Percentiles rank a stretch among this genome's conserved stretches.
phyloP scores from a whole-genome alignment of 2,329 filamentous ascomycete species.

The Botrytis pseudocinerea region DNA sequence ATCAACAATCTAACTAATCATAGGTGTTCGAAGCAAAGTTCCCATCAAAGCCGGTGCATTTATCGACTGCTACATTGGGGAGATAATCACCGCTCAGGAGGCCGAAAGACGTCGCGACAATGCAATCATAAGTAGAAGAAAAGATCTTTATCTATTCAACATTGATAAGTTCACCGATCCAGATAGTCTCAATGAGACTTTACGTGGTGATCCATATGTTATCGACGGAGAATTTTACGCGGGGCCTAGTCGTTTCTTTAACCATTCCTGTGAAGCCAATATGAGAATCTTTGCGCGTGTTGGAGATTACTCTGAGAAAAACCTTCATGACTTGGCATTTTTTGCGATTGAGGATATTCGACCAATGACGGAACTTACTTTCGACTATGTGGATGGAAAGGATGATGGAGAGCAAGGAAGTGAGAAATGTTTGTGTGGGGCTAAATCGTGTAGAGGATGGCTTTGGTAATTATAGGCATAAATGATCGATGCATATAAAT shows the following conservation, averaged over 20 bases:
- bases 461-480: constrained; percentile 55
- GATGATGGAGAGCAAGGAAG: constrained; percentile 46
- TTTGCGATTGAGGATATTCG: constrained; percentile 70
- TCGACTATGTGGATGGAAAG: constrained; percentile 74
- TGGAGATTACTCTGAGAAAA: constrained; percentile 72
- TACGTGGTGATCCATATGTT: constrained; percentile 58
- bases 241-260: constrained; percentile 78
- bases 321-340: constrained; percentile 74
- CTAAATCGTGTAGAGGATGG: constrained; percentile 65
- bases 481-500: not conserved
- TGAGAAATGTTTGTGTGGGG: constrained; percentile 61
- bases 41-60: constrained; percentile 72
- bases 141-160: constrained; percentile 76
- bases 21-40: constrained; percentile 64
- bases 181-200: constrained; percentile 54
- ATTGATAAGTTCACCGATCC: constrained; percentile 76
- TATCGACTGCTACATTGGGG: constrained; percentile 76
- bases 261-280: constrained; percentile 79
- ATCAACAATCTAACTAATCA: constrained; percentile 21
- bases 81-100: constrained; percentile 64
- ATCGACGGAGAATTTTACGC: constrained; percentile 75
- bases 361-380: constrained; percentile 69
- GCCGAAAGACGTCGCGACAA: constrained; percentile 63
- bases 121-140: constrained; percentile 58
- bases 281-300: constrained; percentile 77